Evolutionary conservation across 257 asterid species (phyloP).

Genomic region (Primulina huaijiensis): DNA sequence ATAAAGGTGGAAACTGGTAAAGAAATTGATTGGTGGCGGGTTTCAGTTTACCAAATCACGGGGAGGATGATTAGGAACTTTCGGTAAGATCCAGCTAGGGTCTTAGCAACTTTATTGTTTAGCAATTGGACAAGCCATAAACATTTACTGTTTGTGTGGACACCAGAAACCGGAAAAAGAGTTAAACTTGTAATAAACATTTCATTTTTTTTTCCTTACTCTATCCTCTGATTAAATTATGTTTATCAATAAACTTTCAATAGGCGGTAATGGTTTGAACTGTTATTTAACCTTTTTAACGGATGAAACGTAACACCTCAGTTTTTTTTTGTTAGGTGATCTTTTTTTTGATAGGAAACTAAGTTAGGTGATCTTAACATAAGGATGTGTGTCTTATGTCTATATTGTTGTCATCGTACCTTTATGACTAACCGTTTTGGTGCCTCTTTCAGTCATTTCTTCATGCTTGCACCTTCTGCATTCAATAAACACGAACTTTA

Average conservation of each 20-base stretch:
- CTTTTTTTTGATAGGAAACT: too few species aligned
- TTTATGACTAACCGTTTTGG: neutral
- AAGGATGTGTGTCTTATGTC: neutral
- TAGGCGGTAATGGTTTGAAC: neutral
- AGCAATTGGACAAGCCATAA: neutral
- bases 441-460: neutral
- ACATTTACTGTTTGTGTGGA: neutral
- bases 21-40: neutral
- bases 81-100: neutral
- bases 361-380: neutral
- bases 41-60: too few species aligned
- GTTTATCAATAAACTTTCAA: neutral
- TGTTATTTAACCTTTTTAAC: too few species aligned
- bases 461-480: constrained; percentile 13
- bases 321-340: too few species aligned
- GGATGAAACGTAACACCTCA: too few species aligned
- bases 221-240: neutral
- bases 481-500: neutral
- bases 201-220: constrained; percentile 6
- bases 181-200: neutral
- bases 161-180: neutral
- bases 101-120: neutral
- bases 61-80: neutral
- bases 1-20: neutral
- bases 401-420: neutral